These are phyloP conservation scores for Paraphoma chrysanthemicola DNA, from an alignment of 2,329 filamentous ascomycete species.

Conservation along the genomic window DNA sequence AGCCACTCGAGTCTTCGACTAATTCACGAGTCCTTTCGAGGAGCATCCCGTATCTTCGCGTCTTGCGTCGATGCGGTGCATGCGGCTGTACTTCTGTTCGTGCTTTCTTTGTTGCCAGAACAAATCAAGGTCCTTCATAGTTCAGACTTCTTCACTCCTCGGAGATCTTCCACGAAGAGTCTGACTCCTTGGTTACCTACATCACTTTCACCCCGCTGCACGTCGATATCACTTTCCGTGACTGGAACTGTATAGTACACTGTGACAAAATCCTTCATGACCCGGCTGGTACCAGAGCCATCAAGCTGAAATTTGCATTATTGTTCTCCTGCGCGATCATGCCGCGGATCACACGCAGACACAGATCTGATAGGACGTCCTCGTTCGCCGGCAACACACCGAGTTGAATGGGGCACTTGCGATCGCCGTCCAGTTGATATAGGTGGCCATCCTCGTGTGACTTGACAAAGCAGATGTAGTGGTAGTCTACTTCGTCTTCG, in stretches of 20 bases:
- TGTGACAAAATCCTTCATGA: not conserved
- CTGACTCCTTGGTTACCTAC: slow-evolving; percentile 63
- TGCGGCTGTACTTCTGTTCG: slow-evolving; percentile 49
- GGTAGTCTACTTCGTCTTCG: slow-evolving; percentile 44
- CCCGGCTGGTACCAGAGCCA: slow-evolving; percentile 31
- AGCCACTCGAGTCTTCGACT: slow-evolving; percentile 56
- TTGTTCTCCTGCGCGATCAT: slow-evolving; percentile 24
- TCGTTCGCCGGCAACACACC: slow-evolving; percentile 22
- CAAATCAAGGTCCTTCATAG: slow-evolving; percentile 61
- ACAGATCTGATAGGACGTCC: slow-evolving; percentile 28
- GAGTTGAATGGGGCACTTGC: slow-evolving; percentile 42
- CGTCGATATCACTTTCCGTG: not conserved
- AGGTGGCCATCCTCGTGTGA: slow-evolving; percentile 30
- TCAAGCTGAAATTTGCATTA: slow-evolving; percentile 38
- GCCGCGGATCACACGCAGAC: slow-evolving; percentile 26
- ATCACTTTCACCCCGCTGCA: slow-evolving; percentile 26
- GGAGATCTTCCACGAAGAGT: slow-evolving; percentile 52
- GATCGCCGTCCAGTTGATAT: slow-evolving; percentile 40
- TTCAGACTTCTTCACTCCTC: slow-evolving; percentile 60
- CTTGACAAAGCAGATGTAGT: slow-evolving; percentile 44
- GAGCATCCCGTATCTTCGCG: slow-evolving; percentile 54
- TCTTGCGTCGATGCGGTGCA: slow-evolving; percentile 56
- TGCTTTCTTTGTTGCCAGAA: slow-evolving; percentile 56
- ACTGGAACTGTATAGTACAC: not conserved
- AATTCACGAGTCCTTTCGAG: slow-evolving; percentile 54